phyloP scores from a whole-genome alignment of 164 flowering plant species.

The Litsea cubeba region DNA sequence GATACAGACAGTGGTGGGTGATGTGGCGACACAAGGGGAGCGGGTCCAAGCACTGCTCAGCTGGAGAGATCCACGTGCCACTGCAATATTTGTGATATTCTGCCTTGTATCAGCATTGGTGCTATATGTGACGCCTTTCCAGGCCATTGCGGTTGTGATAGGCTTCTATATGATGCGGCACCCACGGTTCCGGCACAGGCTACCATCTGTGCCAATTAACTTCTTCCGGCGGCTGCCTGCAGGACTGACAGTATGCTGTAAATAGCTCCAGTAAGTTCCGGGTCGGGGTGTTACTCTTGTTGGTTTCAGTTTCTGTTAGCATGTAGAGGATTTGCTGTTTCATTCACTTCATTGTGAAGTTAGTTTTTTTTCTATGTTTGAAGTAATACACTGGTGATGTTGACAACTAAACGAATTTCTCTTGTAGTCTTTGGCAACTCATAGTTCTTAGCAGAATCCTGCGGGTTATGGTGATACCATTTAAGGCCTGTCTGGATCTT shows the following conservation, averaged over 20 bases:
- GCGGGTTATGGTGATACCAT: too few relatives aligned
- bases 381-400: too few relatives aligned
- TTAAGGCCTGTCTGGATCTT: too few relatives aligned
- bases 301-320: too few relatives aligned
- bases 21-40: constrained; percentile 78
- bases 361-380: too few relatives aligned
- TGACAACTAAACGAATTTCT: too few relatives aligned
- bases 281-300: too few relatives aligned
- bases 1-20: constrained; percentile 74
- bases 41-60: constrained; percentile 57
- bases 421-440: too few relatives aligned
- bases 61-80: constrained; percentile 83
- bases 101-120: constrained; percentile 70
- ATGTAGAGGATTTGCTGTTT: too few relatives aligned
- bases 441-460: too few relatives aligned
- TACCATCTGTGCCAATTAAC: constrained; percentile 74
- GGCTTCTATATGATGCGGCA: constrained; percentile 84
- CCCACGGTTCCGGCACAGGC: constrained; percentile 70
- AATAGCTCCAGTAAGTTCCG: constrained; percentile 1
- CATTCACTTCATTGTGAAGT: too few relatives aligned
- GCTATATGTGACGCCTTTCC: constrained; percentile 78
- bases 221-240: constrained; percentile 92
- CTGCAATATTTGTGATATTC: constrained; percentile 53
- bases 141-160: constrained; percentile 55
- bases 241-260: constrained; percentile 83